phyloP scores from a whole-genome alignment of 257 asterid genomes.

The Leptodermis oblonga region DNA sequence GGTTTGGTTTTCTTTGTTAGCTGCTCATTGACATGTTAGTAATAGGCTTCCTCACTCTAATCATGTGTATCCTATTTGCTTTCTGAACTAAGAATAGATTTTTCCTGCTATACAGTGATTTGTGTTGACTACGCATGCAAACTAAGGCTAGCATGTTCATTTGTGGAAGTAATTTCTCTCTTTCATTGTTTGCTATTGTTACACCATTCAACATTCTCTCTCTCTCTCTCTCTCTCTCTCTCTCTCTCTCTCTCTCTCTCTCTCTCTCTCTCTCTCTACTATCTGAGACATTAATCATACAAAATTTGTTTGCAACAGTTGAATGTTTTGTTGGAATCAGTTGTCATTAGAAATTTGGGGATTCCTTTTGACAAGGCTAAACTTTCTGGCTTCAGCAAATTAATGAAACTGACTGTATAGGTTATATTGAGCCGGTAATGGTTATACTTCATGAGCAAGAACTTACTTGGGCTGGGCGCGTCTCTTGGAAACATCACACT shows the following conservation, averaged over 20 bases:
- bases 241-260: no score
- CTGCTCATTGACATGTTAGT: not conserved
- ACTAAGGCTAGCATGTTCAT: not conserved
- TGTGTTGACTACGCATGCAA: not conserved
- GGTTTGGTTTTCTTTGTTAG: not conserved
- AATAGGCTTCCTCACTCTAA: not conserved
- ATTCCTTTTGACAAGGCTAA: not conserved
- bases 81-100: not conserved
- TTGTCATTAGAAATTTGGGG: not conserved
- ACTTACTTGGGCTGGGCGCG: constrained; percentile 99
- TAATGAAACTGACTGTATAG: constrained; percentile 36
- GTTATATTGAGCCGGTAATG: constrained; percentile 96
- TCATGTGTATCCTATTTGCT: not conserved
- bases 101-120: not conserved
- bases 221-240: no score
- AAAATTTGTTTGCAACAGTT: not conserved
- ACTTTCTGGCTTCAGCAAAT: constrained; percentile 1
- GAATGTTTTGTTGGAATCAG: not conserved
- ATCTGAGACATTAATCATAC: not conserved
- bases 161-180: not conserved
- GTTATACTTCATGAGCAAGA: constrained; percentile 92
- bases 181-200: not conserved
- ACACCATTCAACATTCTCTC: not conserved
- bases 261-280: no score
- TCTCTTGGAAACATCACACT: constrained; percentile 84